Base-by-base conservation (phyloP, 148 eudicot genomes). In the Rheum nobile region DNA sequence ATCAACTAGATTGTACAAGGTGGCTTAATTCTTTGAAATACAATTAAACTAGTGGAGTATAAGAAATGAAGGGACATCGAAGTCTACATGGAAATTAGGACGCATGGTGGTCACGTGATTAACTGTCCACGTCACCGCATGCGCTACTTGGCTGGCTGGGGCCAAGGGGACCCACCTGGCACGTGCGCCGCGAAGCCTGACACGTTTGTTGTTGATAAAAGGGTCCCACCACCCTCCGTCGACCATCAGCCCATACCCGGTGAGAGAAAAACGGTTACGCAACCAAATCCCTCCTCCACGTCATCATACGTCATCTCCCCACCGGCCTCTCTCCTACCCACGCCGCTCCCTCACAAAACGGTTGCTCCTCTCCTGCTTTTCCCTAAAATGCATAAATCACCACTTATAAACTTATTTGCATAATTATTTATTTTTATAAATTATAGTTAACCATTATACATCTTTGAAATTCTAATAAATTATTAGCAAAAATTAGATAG, bases 141-240 rank as follows among this genome's bases (percentile, higher is more conserved):
- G 70, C 70, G 70, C 39, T 34, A 31, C 17, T 61, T 29, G 67
- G 67, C n/a, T 61, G 67, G 61, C 52, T 16, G 38, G 67, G 67
- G 3, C 70, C 70, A 4, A 8, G 7, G 22, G 39, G 70, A 14
- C 70, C 70, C 70, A 65, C 19, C 21, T 31, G 70, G 41, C 70
- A 65, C 70, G 70, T 65, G 70, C 70, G 70, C 70, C 70, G 70
- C 70, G 70, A 16, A 32, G 70, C 7, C 70, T 65, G 70, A 65
- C 70, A 65, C 70, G 70, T 65, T 65, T 65, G 22, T 17, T 31
- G 70, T 14, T 61, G n/a, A 29, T 28, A 29, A 11, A 12, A 12
- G 70, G 70, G 39, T 1, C 39, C 70, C 70, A 65, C 70, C 21
- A 0, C 6, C 41, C 17, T 16, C 37, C 70, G 34, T 48, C 55